A percentile compares a stretch with the other conserved stretches of the same genome.
phyloP scores from a whole-genome alignment of 768 basidiomycete genomes.

The Rhizopogon vinicolor region DNA sequence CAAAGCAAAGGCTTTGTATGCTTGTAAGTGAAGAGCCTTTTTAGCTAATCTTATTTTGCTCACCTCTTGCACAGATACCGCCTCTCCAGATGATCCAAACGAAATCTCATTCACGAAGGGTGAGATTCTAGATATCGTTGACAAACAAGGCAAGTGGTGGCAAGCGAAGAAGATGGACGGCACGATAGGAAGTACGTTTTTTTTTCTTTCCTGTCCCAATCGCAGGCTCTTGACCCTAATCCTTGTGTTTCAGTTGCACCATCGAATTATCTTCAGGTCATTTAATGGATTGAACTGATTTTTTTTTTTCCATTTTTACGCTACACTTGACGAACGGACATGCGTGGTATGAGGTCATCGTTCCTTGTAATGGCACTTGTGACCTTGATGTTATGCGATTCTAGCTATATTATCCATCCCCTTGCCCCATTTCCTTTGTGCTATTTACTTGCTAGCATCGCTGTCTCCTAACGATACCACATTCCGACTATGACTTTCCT shows the following conservation, averaged over 20 bases:
- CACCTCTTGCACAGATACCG: conserved; percentile 59
- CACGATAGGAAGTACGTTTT: conserved; percentile 67
- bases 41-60: conserved; percentile 11
- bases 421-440: conserved; percentile 9
- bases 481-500: conserved; percentile 7
- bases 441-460: conserved; percentile 19
- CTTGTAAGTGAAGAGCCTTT: conserved; percentile 52
- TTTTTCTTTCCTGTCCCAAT: not conserved
- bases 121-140: conserved; percentile 87
- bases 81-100: conserved; percentile 92
- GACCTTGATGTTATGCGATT: conserved; percentile 19
- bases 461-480: conserved; percentile 25
- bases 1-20: conserved; percentile 86
- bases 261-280: conserved; percentile 81
- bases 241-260: conserved; percentile 55
- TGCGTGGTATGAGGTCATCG: conserved; percentile 27
- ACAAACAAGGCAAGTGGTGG: conserved; percentile 95
- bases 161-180: conserved; percentile 81
- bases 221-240: conserved; percentile 5
- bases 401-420: conserved; percentile 25
- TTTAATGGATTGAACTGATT: conserved; percentile 37
- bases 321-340: conserved; percentile 19
- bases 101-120: conserved; percentile 94
- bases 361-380: conserved; percentile 20
- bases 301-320: conserved; percentile 3